Percentiles rank a stretch among this genome's conserved stretches.
Evolutionary conservation across 805 yeast genomes (phyloP).

Genomic region (Groenewaldozyma salmanticensis): DNA sequence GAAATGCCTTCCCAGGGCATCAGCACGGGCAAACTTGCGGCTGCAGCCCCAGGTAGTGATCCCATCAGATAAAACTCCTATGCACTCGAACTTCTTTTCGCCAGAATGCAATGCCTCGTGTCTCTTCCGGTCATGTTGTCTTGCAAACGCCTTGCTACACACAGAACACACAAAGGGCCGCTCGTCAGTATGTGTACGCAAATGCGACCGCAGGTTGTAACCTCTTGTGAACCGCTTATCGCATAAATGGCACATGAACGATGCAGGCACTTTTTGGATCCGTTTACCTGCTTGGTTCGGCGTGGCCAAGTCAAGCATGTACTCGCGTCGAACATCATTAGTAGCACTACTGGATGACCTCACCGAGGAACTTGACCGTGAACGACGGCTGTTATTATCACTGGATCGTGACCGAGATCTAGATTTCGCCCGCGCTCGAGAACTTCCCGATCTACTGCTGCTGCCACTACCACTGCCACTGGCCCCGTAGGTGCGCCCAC

Average conservation of each 20-base stretch:
- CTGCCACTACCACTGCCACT: conserved; percentile 3
- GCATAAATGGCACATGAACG: conserved; percentile 71
- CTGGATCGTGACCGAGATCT: conserved; percentile 6
- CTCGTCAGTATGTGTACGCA: conserved; percentile 74
- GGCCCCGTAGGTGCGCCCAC: no score
- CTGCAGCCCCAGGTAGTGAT: conserved; percentile 66
- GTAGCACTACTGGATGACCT: conserved; percentile 7
- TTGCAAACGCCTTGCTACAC: conserved; percentile 62
- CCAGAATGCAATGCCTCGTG: conserved; percentile 73
- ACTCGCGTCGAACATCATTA: conserved; percentile 31
- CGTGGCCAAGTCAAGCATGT: conserved; percentile 57
- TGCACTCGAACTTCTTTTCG: conserved; percentile 57
- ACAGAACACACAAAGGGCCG: conserved; percentile 58
- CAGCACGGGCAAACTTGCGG: conserved; percentile 63
- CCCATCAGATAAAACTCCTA: conserved; percentile 50
- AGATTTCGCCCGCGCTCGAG: conserved; percentile 6
- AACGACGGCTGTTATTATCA: conserved; percentile 4
- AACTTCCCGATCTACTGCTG: conserved; percentile 2
- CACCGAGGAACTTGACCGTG: conserved; percentile 9
- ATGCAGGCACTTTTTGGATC: conserved; percentile 61
- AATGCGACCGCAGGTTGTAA: conserved; percentile 83
- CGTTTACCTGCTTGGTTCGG: conserved; percentile 45
- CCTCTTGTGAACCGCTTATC: conserved; percentile 85
- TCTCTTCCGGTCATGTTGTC: conserved; percentile 67
- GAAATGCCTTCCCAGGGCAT: conserved; percentile 68